Conservation (phyloP, 176 grass and related monocot genomes). For the Bonia amplexicaulis region DNA sequence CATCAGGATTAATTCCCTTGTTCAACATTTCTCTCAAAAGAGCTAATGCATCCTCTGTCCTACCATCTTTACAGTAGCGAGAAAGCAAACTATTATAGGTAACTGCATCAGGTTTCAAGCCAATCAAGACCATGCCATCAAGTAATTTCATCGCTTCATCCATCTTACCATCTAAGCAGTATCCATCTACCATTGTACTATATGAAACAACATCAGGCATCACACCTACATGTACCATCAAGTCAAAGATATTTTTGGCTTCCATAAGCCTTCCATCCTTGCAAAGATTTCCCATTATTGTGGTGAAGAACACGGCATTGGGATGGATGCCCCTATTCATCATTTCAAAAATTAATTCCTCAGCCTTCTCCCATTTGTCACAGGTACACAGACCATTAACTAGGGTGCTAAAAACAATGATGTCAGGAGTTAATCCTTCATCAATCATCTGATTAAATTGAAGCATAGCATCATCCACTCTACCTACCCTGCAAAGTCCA, state of each 20-base stretch:
- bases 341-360: conserved; percentile 33
- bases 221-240: conserved; percentile 9
- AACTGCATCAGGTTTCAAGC: neutral
- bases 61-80: too few species aligned
- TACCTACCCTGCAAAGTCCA: neutral
- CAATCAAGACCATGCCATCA: neutral
- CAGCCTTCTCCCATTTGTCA: neutral
- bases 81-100: neutral
- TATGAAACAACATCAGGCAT: conserved; percentile 9
- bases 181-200: neutral
- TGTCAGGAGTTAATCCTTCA: neutral
- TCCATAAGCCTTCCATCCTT: neutral
- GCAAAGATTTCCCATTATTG: conserved; percentile 3
- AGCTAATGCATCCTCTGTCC: too few species aligned
- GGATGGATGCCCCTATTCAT: neutral
- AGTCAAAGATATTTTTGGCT: neutral
- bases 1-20: too few species aligned
- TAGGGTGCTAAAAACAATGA: neutral
- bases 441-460: neutral
- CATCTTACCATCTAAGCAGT: neutral
- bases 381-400: neutral
- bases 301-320: neutral
- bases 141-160: neutral
- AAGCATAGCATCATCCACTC: conserved; percentile 17
- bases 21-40: too few species aligned